Conservation (phyloP, 371 early-diverging fungal species). For the Syncephalastrum contaminatum region DNA sequence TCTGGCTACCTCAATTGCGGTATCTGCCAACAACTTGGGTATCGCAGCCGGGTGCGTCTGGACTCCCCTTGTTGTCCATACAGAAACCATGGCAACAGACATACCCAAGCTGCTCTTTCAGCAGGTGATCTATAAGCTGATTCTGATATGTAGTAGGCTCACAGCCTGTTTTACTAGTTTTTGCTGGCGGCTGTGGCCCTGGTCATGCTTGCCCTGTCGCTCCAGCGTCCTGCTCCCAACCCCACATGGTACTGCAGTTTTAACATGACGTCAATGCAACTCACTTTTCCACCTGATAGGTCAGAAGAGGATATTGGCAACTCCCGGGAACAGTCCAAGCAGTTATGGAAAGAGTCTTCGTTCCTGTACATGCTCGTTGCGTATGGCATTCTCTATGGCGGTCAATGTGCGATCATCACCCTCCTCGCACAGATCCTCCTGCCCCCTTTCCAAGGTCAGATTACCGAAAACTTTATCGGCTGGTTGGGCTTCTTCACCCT, state of each 20-base stretch:
- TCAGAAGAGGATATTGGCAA: slow-evolving; percentile 8
- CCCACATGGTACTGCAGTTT: slow-evolving; percentile 26
- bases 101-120: slow-evolving; percentile 37
- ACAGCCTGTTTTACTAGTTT: too few species aligned
- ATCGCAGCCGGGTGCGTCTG: slow-evolving; percentile 51
- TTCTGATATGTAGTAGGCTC: too few species aligned
- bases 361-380: slow-evolving; percentile 28
- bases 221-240: neutral
- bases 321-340: slow-evolving; percentile 21
- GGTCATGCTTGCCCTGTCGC: slow-evolving; percentile 1
- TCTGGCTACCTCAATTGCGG: slow-evolving; percentile 46
- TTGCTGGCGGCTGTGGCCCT: neutral
- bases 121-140: slow-evolving; percentile 25
- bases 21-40: slow-evolving; percentile 52
- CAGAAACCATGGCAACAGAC: slow-evolving; percentile 30
- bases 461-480: slow-evolving; percentile 42
- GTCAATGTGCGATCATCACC: slow-evolving; percentile 49
- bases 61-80: slow-evolving; percentile 42
- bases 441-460: slow-evolving; percentile 32
- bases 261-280: slow-evolving; percentile 3
- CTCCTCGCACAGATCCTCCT: slow-evolving; percentile 48
- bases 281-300: too few species aligned
- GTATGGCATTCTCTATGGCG: slow-evolving; percentile 49
- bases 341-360: slow-evolving; percentile 12
- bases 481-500: slow-evolving; percentile 42